phyloP scores from a whole-genome alignment of 805 yeast genomes.

The Yarrowia bubula region DNA sequence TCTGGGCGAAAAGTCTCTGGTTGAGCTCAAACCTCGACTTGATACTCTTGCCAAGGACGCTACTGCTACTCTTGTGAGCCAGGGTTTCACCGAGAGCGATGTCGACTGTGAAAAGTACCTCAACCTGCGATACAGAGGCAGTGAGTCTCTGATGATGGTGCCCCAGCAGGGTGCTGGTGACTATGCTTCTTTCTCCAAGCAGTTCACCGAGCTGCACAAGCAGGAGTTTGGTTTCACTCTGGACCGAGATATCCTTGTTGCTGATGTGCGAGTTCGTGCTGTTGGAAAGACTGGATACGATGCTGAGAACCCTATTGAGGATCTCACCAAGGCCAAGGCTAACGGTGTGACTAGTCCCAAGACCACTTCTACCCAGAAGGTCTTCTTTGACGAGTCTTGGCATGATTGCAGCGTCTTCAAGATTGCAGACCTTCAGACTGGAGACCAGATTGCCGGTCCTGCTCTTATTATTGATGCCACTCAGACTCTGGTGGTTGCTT shows the following conservation, averaged over 20 bases:
- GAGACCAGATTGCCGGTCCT: constrained; percentile 62
- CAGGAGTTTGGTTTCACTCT: constrained; percentile 73
- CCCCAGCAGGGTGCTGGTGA: constrained; percentile 31
- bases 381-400: constrained; percentile 57
- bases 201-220: constrained; percentile 56
- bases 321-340: constrained; percentile 43
- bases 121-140: constrained; percentile 80
- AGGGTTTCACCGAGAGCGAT: constrained; percentile 51
- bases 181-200: constrained; percentile 37
- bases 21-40: constrained; percentile 47
- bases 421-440: constrained; percentile 53
- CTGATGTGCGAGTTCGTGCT: constrained; percentile 72
- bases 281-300: constrained; percentile 57
- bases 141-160: constrained; percentile 87
- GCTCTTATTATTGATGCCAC: constrained; percentile 77
- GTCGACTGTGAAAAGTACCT: constrained; percentile 62
- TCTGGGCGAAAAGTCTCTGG: constrained; percentile 39
- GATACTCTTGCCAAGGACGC: constrained; percentile 48
- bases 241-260: constrained; percentile 59
- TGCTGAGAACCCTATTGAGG: constrained; percentile 51
- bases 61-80: constrained; percentile 44
- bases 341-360: constrained; percentile 31
- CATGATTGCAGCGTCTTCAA: constrained; percentile 54
- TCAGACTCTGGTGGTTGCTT: constrained; percentile 74
- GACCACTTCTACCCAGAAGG: constrained; percentile 40